Conservation (phyloP, 2,329 filamentous ascomycete species). For the Fusarium luffae region DNA sequence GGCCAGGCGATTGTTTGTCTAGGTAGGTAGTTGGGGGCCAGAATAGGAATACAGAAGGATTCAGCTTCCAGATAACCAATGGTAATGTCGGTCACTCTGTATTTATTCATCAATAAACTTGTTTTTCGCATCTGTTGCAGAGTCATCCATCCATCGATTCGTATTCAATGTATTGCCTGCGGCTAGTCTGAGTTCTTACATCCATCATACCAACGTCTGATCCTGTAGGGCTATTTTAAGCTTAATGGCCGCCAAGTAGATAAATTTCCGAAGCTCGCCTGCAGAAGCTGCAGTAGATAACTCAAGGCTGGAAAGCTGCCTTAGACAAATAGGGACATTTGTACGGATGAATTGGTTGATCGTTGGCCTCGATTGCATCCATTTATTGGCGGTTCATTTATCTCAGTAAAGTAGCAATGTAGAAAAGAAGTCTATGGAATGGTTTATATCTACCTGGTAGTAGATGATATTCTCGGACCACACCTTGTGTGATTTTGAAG, state of each 20-base stretch:
- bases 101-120: neutral
- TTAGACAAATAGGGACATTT: neutral
- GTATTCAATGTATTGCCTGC: neutral
- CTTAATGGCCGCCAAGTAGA: neutral
- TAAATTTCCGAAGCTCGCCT: neutral
- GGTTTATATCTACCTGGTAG: neutral
- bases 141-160: neutral
- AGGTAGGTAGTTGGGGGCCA: neutral
- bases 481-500: neutral
- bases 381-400: neutral
- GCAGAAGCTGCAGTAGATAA: neutral
- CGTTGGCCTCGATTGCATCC: neutral
- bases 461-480: neutral
- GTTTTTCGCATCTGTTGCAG: neutral
- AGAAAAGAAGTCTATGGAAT: neutral
- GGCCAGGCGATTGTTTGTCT: neutral
- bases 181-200: neutral
- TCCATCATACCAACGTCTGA: neutral
- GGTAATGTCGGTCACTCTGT: neutral
- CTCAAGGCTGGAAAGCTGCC: neutral
- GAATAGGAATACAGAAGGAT: neutral
- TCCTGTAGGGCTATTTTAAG: neutral
- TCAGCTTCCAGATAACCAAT: neutral
- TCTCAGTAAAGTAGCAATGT: neutral
- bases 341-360: neutral